Percentiles rank a stretch among this genome's conserved stretches.
phyloP scores from a whole-genome alignment of 2,329 filamentous ascomycete species.

The Fusarium proliferatum region DNA sequence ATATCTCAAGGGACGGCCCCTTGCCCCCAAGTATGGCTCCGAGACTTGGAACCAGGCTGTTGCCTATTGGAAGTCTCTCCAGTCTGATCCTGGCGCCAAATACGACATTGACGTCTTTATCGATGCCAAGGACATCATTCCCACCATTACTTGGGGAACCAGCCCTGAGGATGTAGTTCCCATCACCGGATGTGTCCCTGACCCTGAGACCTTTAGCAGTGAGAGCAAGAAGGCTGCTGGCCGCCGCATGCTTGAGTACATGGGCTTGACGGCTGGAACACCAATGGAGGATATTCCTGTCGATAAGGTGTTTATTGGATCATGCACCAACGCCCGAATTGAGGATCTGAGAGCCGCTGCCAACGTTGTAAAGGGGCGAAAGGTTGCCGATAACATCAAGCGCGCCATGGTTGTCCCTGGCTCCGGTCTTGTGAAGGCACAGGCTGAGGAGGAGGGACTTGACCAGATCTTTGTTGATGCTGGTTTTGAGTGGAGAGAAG shows the following conservation, averaged over 20 bases:
- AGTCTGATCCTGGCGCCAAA: constrained; percentile 87
- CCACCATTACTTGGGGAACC: constrained; percentile 96
- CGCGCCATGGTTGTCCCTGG: constrained; percentile 96
- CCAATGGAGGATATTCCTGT: constrained; percentile 91
- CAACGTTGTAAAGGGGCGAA: constrained; percentile 85
- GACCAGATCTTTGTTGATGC: constrained; percentile 93
- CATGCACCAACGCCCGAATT: constrained; percentile 96
- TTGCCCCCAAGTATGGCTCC: constrained; percentile 86
- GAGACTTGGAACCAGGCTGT: constrained; percentile 90
- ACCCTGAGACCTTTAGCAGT: constrained; percentile 86
- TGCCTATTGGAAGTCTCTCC: constrained; percentile 87
- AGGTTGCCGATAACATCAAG: constrained; percentile 88
- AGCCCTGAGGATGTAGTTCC: constrained; percentile 96
- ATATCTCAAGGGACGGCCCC: constrained; percentile 90
- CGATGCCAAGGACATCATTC: constrained; percentile 90
- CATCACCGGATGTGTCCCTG: constrained; percentile 90
- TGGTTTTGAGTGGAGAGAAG: constrained; percentile 98
- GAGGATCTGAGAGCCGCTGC: constrained; percentile 93
- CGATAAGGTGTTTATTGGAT: constrained; percentile 98
- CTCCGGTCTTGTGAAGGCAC: constrained; percentile 91
- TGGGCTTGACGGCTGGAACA: constrained; percentile 89
- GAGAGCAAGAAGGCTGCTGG: constrained; percentile 84
- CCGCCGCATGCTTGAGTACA: constrained; percentile 89
- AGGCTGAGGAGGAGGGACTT: constrained; percentile 90
- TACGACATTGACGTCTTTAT: constrained; percentile 92